These are phyloP conservation scores for Coniochaeta prunicola DNA, from an alignment of 2,329 filamentous ascomycete species.

Conservation along the genomic window DNA sequence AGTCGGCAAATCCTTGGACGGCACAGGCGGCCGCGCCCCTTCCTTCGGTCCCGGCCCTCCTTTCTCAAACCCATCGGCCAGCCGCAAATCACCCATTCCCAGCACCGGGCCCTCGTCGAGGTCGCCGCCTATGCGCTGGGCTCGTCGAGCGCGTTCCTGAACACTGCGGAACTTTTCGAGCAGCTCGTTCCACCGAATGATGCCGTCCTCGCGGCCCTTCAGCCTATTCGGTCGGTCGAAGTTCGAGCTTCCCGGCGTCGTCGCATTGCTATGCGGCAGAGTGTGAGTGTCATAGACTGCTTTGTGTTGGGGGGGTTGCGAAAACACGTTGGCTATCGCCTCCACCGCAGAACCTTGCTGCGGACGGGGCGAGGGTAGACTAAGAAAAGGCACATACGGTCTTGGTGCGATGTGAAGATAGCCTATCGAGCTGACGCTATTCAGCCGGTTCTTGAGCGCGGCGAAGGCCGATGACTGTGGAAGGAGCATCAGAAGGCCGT, in stretches of 20 bases:
- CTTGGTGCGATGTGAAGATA: constrained; percentile 78
- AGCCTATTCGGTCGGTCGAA: constrained; percentile 72
- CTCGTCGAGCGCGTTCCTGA: constrained; percentile 75
- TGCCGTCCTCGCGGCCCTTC: constrained; percentile 73
- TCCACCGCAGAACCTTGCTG: constrained; percentile 23
- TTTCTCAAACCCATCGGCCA: constrained; percentile 32
- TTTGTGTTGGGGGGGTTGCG: constrained; percentile 12
- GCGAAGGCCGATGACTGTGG: constrained; percentile 97
- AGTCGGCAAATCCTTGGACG: constrained; percentile 41
- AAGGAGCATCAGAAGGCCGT: constrained; percentile 94
- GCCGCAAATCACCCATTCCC: constrained; percentile 26
- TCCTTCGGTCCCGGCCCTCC: constrained; percentile 29
- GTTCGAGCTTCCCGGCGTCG: constrained; percentile 42
- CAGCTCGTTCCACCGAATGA: constrained; percentile 85
- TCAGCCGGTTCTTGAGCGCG: constrained; percentile 90
- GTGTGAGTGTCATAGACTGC: constrained; percentile 16
- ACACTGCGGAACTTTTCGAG: constrained; percentile 91
- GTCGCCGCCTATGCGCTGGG: constrained; percentile 51
- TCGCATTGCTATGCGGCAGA: constrained; percentile 31
- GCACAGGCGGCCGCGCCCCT: constrained; percentile 30
- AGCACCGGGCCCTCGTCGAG: constrained; percentile 38
- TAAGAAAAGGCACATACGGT: constrained; percentile 53
- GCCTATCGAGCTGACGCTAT: constrained; percentile 94
- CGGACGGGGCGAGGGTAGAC: constrained; percentile 21
- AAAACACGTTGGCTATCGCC: constrained; percentile 18